Evolutionary conservation across 192 early-diverging fungal species (phyloP), one percentile per base, ranked within the genome.

Genomic region (Chytriomyces confervae): DNA sequence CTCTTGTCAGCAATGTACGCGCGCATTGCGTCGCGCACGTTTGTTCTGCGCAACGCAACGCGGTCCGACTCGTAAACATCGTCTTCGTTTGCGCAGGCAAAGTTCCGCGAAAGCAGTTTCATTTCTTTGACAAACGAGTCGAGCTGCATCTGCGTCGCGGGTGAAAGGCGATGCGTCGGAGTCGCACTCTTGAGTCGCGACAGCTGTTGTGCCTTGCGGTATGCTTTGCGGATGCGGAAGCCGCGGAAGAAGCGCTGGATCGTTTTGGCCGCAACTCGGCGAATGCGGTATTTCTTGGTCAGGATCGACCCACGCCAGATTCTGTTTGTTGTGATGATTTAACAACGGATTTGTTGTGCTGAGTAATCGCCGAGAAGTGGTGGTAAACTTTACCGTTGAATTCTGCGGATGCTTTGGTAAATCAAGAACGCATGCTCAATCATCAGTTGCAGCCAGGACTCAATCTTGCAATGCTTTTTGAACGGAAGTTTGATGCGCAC

Each of bases 381-480:
- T n/a, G 20, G 20, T n/a, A 68, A 27, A 45, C 18, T 1, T 18
- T 16, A 68, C 66, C 66, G 8, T 68, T 68, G 66, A 68, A 68
- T 68, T 11, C 66, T 43, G 8, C 66, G 8, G 13, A 68, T 46
- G 44, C 66, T 68, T 68, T 68, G 66, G 16, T 68, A 68, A 46
- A 68, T 68, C 8, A 68, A 16, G 44, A 68, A 68, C 11, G 29
- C 16, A 18, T 68, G 66, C 18, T 68, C 66, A 29, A 68, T 20
- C 27, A 27, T 45, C 3, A 65, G 29, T n/a, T 65, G 18, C 11
- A 68, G 66, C 66, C 66, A 68, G 11, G 45, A 16, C 23, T 68
- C 66, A n/a, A 48, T 48, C 45, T 68, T 68, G 6, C 9, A 16
- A 47, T 68, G 66, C 11, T 68, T 68, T 48, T 68, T 68, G 45